These are phyloP conservation scores for Entomortierella beljakovae DNA, from an alignment of 192 early-diverging fungal genomes.

Conservation along the genomic window DNA sequence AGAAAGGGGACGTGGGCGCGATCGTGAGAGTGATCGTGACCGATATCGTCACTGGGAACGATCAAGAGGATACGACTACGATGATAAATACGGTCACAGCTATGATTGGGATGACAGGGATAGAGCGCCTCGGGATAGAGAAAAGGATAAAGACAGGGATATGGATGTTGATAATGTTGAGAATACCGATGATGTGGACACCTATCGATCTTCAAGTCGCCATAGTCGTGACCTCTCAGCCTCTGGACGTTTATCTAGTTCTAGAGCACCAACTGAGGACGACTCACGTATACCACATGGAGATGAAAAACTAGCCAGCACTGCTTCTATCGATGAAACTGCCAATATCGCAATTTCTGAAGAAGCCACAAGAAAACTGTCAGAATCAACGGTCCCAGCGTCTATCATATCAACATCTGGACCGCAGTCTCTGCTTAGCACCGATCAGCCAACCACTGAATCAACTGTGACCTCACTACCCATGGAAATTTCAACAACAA, in stretches of 20 bases:
- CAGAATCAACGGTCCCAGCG: background rate
- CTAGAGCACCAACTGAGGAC: background rate
- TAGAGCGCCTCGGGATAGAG: constrained; percentile 25
- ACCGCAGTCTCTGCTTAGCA: too few relatives aligned
- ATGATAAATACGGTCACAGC: background rate
- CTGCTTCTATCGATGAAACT: background rate
- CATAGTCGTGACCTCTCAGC: constrained; percentile 20
- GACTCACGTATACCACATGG: background rate
- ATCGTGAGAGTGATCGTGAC: constrained; percentile 7
- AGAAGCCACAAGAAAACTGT: background rate
- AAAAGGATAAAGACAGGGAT: constrained; percentile 11
- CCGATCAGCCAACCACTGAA: background rate
- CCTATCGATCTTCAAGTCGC: constrained; percentile 11
- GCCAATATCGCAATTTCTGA: background rate
- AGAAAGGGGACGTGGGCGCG: constrained; percentile 16
- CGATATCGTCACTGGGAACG: constrained; percentile 29
- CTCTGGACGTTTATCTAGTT: background rate
- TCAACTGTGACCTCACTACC: too few relatives aligned
- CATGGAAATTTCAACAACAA: background rate
- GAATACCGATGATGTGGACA: background rate
- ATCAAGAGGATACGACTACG: constrained; percentile 6
- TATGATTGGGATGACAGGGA: constrained; percentile 19
- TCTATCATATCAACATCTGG: too few relatives aligned
- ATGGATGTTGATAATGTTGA: constrained; percentile 2
- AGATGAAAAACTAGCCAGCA: background rate